Evolutionary conservation across 2,329 filamentous ascomycete species (phyloP).

Genomic region (Colletotrichum lupini): DNA sequence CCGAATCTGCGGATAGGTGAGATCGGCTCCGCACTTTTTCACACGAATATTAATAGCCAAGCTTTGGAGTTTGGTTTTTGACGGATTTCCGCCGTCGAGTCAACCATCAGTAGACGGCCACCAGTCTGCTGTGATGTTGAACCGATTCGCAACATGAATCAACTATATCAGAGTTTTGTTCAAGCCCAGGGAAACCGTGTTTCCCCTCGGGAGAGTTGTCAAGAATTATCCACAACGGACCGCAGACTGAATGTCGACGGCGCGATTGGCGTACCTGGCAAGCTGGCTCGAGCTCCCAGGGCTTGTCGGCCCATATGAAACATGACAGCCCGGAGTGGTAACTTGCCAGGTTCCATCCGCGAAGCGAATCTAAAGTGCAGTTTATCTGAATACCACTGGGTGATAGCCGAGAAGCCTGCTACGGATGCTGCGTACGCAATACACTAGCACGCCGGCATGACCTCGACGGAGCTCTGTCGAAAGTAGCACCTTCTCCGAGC

Average conservation of each 20-base stretch:
- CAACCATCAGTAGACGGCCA: background rate
- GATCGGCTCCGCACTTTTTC: conserved; percentile 29
- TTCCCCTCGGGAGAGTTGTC: background rate
- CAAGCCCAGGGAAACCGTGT: background rate
- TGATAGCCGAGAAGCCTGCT: conserved; percentile 13
- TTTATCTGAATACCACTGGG: conserved; percentile 5
- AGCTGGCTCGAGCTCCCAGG: conserved; percentile 24
- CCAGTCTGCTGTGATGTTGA: background rate
- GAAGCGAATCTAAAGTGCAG: conserved; percentile 6
- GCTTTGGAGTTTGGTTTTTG: background rate
- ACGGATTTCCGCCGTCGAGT: background rate
- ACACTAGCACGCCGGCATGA: conserved; percentile 1
- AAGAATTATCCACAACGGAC: conserved; percentile 1
- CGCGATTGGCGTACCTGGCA: conserved; percentile 24
- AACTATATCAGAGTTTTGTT: background rate
- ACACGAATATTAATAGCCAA: conserved; percentile 27
- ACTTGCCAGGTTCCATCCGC: conserved; percentile 12
- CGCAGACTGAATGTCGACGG: conserved; percentile 1
- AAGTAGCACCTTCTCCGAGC: conserved; percentile 21
- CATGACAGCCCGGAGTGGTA: conserved; percentile 24
- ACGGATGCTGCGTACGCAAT: too few species aligned
- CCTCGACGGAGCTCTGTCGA: conserved; percentile 6
- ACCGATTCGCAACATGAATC: background rate
- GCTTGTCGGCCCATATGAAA: conserved; percentile 15
- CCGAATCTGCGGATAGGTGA: conserved; percentile 30